Percentiles rank a stretch among this genome's conserved stretches.
These are phyloP conservation scores for Priceomyces fermenticarens DNA, from an alignment of 805 yeast genomes.

Conservation along the genomic window DNA sequence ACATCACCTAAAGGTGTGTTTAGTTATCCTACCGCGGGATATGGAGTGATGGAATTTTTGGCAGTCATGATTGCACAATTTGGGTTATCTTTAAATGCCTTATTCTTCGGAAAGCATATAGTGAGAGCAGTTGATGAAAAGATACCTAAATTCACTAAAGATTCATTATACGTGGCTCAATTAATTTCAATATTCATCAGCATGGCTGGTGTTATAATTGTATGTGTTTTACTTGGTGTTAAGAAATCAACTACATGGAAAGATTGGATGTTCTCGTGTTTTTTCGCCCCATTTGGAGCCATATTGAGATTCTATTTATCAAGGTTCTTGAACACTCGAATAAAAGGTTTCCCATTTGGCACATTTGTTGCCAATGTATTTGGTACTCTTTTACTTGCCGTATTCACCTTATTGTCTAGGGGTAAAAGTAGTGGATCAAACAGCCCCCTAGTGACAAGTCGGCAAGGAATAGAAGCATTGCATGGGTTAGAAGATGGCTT, in stretches of 20 bases:
- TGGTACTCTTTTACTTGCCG: slow-evolving; percentile 45
- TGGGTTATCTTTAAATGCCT: slow-evolving; percentile 59
- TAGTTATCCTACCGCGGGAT: slow-evolving; percentile 59
- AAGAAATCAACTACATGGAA: slow-evolving; percentile 47
- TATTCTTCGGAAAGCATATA: slow-evolving; percentile 55
- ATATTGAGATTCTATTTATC: slow-evolving; percentile 55
- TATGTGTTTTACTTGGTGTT: slow-evolving; percentile 41
- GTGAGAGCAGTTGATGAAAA: slow-evolving; percentile 22
- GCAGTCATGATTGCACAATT: slow-evolving; percentile 61
- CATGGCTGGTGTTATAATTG: slow-evolving; percentile 21
- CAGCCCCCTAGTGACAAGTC: slow-evolving; percentile 24
- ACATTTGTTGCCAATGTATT: slow-evolving; percentile 47
- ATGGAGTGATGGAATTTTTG: slow-evolving; percentile 74
- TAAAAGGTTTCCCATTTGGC: slow-evolving; percentile 51
- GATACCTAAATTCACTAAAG: slow-evolving; percentile 14
- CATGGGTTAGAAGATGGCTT: slow-evolving; percentile 60
- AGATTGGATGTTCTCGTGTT: slow-evolving; percentile 62
- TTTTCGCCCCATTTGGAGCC: slow-evolving; percentile 75
- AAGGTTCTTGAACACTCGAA: slow-evolving; percentile 41
- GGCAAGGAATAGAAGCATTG: slow-evolving; percentile 48
- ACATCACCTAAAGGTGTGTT: slow-evolving; percentile 28
- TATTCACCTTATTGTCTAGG: slow-evolving; percentile 41
- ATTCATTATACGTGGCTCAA: slow-evolving; percentile 20
- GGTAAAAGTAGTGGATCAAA: slow-evolving; percentile 31
- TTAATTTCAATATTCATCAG: slow-evolving; percentile 18